phyloP scores from a whole-genome alignment of 306 rosid genomes.

The Dicorynia guianensis region DNA sequence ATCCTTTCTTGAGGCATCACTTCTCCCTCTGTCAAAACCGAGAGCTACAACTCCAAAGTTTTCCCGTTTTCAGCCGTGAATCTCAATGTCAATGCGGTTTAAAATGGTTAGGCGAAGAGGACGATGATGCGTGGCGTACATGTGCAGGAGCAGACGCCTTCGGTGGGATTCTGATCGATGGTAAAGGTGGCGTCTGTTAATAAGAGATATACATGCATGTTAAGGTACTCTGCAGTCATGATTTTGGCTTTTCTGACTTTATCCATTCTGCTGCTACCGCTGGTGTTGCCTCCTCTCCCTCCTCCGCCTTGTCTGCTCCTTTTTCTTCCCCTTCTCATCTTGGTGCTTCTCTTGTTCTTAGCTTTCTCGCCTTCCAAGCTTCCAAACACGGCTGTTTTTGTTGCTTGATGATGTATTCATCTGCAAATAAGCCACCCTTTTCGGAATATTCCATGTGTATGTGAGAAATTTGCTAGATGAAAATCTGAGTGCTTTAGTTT shows the following conservation, averaged over 20 bases:
- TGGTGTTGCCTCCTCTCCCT: conserved; percentile 78
- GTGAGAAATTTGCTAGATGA: not conserved
- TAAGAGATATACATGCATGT: conserved; percentile 43
- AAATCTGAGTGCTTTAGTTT: not conserved
- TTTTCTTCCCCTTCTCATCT: conserved; percentile 62
- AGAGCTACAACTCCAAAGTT: too few relatives aligned
- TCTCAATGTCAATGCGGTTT: conserved; percentile 21
- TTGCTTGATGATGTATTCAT: conserved; percentile 11
- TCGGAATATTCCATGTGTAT: conserved; percentile 11
- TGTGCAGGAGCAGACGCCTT: not conserved
- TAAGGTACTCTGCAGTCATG: conserved; percentile 48
- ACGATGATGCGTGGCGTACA: not conserved
- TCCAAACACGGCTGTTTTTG: conserved; percentile 39
- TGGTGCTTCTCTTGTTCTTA: conserved; percentile 55
- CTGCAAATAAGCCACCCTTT: not conserved
- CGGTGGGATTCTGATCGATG: not conserved
- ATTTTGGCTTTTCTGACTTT: conserved; percentile 56
- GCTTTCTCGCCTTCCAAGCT: conserved; percentile 58
- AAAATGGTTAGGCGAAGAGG: not conserved
- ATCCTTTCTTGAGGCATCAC: not conserved
- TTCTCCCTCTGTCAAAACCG: too few relatives aligned
- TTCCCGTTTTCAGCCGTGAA: not conserved
- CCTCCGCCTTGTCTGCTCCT: conserved; percentile 71
- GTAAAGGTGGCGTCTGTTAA: not conserved
- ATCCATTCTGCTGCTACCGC: conserved; percentile 58